Base-by-base conservation (phyloP, 2,329 filamentous ascomycete genomes). In the Zelopaecilomyces penicillatus region DNA sequence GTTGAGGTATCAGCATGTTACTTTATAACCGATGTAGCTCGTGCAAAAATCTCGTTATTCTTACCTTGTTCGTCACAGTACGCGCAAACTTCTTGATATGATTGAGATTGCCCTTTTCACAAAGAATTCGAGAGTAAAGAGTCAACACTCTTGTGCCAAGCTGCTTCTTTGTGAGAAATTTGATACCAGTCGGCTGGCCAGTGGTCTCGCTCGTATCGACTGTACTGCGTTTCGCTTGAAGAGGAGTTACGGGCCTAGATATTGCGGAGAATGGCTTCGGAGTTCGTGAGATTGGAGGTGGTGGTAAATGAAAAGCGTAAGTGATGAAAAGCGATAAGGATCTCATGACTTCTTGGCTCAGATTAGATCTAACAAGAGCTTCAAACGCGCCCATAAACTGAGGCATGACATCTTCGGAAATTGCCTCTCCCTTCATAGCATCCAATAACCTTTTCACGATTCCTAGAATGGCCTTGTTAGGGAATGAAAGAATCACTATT, bases 61-160 rank as follows among this genome's bases (percentile, higher is more conserved):
- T 57, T 69, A 88, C 86, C 75, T 95, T 95, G 55, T 95, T 95
- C 26, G 91, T 96, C 6, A 98, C 91, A 1, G 91, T 94, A 58
- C 85, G 86, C 5, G 89, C 87, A 69, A 98, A 97, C 55, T 89
- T 93, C 58, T 83, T 80, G 45, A 95, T 85, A 49, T 84, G 81
- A 10, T 70, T 70, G 7, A 75, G 67, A 51, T 83, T 87, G 26
- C 75, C 75, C 54, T 80, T 79, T 49, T 87, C 81, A 56, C 89
- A 95, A 7, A 96, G 70, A 8, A 95, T 72, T 28, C 82, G 75
- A 6, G 84, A 77, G 57, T 93, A 91, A 65, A 95, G 81, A 51
- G 78, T 78, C 19, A 96, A 68, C 43, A 96, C 78, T 50, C 77
- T 81, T 33, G 82, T 74, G 6, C 87, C 89, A 33, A 95, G 69